Evolutionary conservation across 108 stramenopile species (phyloP), one percentile per base, ranked within the genome.

Genomic region (Skeletonema marinoi): DNA sequence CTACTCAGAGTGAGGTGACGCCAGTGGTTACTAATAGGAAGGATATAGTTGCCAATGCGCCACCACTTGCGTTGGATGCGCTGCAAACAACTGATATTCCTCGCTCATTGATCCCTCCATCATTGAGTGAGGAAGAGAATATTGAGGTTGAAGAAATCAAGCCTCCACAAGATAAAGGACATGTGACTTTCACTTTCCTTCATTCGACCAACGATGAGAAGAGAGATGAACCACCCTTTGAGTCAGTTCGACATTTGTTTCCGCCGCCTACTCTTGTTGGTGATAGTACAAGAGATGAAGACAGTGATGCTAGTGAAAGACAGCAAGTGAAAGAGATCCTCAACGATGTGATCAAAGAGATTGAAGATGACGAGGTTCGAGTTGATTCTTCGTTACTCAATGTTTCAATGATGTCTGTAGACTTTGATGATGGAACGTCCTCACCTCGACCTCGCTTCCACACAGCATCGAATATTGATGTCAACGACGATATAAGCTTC

Each of bases 401-500:
- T 54, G 51, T 54, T 1, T 54, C 51, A 25, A 54, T 54, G 1
- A 25, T 44, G 42, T 44, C 51, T 16, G 3, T 16, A 3, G 51
- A 54, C 21, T 54, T 54, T 1, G 51, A 54, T 5, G 51, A 54
- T 21, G 51, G 21, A 6, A 21, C 17, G 7, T 21, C 51, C 16
- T 9, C 51, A 31, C 12, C 39, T 31, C 35, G 68, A 14, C 30
- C 54, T 58, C 36, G 67, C 46, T 44, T 60, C 25, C 21, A 77
- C 46, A 68, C 75, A 11, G 16, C 59, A 69, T 50, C 48, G 48
- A 9, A 17, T 19, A 19, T 50, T 2, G 54, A 69, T 33, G 50
- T 21, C 4, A 63, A 51, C 65, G 72, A 73, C 14, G 62, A 73
- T 35, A 10, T 61, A 14, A 65, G 61, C 4, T 73, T 73, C 50